These are phyloP conservation scores for Nicotiana undulata DNA, from an alignment of 257 asterid genomes.

Conservation along the genomic window DNA sequence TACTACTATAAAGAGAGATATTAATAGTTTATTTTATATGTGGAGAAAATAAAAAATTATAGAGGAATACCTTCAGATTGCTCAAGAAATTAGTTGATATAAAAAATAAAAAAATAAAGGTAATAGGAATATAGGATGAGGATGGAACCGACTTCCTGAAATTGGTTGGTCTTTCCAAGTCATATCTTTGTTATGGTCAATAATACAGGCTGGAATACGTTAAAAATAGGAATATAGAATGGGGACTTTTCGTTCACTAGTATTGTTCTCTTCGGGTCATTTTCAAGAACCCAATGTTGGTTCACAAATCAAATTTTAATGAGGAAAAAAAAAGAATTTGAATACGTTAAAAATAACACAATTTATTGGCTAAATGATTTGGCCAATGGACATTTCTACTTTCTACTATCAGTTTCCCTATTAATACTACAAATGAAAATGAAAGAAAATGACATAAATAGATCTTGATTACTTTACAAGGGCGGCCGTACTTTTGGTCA, in stretches of 20 bases:
- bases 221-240: no score
- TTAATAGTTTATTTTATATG: no score
- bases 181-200: background rate
- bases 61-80: no score
- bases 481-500: no score
- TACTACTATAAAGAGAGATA: no score
- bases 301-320: background rate
- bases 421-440: background rate
- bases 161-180: background rate
- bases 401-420: background rate
- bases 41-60: no score
- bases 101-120: no score
- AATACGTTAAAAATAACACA: background rate
- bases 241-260: background rate
- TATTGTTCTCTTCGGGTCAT: background rate
- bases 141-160: background rate
- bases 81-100: no score
- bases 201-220: conserved; percentile 5
- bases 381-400: background rate
- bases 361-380: background rate
- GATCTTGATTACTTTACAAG: background rate
- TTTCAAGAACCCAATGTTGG: background rate
- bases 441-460: background rate
- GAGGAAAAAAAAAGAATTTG: background rate
- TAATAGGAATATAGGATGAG: no score